Evolutionary conservation across 2,329 filamentous ascomycete species (phyloP).

Genomic region (Rosellinia necatrix): DNA sequence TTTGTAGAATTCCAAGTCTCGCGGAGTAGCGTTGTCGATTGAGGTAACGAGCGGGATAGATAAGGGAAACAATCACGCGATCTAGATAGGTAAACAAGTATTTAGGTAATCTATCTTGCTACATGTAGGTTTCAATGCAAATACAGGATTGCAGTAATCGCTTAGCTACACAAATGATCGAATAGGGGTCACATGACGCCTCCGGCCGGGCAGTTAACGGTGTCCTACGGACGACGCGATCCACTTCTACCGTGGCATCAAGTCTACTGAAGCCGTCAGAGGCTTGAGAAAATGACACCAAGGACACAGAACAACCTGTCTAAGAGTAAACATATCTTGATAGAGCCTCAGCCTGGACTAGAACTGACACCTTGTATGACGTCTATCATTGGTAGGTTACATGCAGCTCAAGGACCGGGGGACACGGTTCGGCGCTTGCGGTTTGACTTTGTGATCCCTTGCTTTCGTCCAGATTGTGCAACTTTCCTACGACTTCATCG

Average conservation of each 20-base stretch:
- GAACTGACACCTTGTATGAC: background rate
- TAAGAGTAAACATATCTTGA: background rate
- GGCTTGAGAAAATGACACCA: background rate
- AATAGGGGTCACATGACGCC: too few species aligned
- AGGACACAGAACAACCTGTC: background rate
- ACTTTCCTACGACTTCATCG: background rate
- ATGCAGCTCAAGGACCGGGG: too few species aligned
- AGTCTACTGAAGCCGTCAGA: background rate
- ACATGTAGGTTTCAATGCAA: too few species aligned
- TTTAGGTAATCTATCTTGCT: too few species aligned
- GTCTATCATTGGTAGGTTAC: background rate
- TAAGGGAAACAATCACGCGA: too few species aligned
- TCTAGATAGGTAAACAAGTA: too few species aligned
- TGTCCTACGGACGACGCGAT: background rate
- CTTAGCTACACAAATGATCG: background rate
- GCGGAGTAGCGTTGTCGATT: too few species aligned
- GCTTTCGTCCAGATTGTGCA: constrained; percentile 12
- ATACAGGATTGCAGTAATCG: too few species aligned
- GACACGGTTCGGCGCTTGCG: too few species aligned
- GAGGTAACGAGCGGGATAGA: too few species aligned
- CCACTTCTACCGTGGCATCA: background rate
- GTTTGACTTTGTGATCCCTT: background rate
- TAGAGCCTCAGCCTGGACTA: background rate
- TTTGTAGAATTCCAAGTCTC: too few species aligned
- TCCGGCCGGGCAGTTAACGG: background rate